Conservation (phyloP, 2,329 filamentous ascomycete species). For the Alternaria triticina region DNA sequence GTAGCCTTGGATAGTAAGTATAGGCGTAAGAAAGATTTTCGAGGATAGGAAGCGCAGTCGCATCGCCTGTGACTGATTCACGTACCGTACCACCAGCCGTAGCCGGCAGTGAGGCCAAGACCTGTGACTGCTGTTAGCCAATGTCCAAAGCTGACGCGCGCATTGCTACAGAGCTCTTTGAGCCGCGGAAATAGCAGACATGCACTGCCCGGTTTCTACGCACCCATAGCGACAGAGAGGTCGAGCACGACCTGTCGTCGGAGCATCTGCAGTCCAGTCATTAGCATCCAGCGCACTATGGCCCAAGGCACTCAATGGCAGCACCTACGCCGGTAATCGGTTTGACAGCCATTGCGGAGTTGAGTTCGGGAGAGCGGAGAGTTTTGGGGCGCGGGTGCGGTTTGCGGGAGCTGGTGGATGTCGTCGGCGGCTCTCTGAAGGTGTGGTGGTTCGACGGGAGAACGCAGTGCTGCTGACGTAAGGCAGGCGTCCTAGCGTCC, state of each 20-base stretch:
- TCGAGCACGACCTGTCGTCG: constrained; percentile 70
- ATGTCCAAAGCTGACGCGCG: constrained; percentile 16
- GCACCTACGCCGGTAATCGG: constrained; percentile 59
- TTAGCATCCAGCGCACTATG: constrained; percentile 30
- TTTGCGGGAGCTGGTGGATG: constrained; percentile 37
- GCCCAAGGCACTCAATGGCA: constrained; percentile 39
- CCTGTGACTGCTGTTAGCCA: constrained; percentile 52
- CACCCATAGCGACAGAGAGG: constrained; percentile 70
- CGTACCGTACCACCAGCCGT: constrained; percentile 72
- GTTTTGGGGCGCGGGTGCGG: constrained; percentile 37
- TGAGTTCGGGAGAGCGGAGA: constrained; percentile 33
- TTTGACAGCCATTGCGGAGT: constrained; percentile 53
- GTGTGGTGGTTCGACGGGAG: constrained; percentile 38
- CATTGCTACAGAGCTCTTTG: constrained; percentile 6
- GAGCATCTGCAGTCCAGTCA: constrained; percentile 62
- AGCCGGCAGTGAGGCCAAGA: constrained; percentile 67
- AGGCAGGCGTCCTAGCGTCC: constrained; percentile 13
- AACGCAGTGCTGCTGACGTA: constrained; percentile 13
- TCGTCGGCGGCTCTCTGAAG: constrained; percentile 34
- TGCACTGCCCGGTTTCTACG: constrained; percentile 39
- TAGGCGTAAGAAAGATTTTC: neutral
- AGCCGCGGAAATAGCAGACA: neutral
- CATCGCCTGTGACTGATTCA: constrained; percentile 27
- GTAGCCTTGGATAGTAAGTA: constrained; percentile 57
- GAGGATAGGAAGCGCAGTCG: neutral